phyloP scores from a whole-genome alignment of 2,329 filamentous ascomycete genomes.

The Colletotrichum truncatum region DNA sequence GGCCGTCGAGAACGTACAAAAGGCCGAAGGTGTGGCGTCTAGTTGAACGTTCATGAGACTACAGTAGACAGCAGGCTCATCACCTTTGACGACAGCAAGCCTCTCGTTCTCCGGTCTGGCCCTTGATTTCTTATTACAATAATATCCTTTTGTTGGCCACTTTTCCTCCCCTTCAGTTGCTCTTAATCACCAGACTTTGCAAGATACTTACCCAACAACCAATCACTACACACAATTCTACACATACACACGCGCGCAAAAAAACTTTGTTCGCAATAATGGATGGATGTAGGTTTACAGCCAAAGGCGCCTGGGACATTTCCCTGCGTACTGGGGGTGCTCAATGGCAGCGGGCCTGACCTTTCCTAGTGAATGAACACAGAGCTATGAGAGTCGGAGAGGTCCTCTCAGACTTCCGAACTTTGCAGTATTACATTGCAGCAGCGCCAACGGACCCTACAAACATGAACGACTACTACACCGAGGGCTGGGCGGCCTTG shows the following conservation, averaged over 20 bases:
- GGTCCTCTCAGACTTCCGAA: slow-evolving; percentile 69
- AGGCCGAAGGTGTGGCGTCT: slow-evolving; percentile 9
- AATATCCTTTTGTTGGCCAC: neutral
- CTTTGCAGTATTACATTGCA: slow-evolving; percentile 70
- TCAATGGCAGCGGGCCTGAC: neutral
- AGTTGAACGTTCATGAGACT: neutral
- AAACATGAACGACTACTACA: slow-evolving; percentile 67
- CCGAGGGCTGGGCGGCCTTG: slow-evolving; percentile 69
- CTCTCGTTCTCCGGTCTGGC: neutral
- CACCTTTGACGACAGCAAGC: neutral
- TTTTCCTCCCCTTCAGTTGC: neutral
- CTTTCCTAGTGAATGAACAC: slow-evolving; percentile 64
- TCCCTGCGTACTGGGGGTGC: neutral
- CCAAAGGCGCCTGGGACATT: neutral
- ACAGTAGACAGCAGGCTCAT: neutral
- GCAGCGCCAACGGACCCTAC: slow-evolving; percentile 63
- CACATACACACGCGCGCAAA: too few relatives aligned
- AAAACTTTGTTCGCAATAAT: slow-evolving; percentile 6
- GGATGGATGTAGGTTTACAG: slow-evolving; percentile 29
- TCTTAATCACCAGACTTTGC: neutral
- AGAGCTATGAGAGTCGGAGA: slow-evolving; percentile 69
- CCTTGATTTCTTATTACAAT: neutral
- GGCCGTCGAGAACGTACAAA: slow-evolving; percentile 28
- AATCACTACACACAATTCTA: too few relatives aligned
- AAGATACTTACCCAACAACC: neutral